Evolutionary conservation across 1,284 basidiomycete species (phyloP).

Genomic region (Pyrrhoderma lamaoense): DNA sequence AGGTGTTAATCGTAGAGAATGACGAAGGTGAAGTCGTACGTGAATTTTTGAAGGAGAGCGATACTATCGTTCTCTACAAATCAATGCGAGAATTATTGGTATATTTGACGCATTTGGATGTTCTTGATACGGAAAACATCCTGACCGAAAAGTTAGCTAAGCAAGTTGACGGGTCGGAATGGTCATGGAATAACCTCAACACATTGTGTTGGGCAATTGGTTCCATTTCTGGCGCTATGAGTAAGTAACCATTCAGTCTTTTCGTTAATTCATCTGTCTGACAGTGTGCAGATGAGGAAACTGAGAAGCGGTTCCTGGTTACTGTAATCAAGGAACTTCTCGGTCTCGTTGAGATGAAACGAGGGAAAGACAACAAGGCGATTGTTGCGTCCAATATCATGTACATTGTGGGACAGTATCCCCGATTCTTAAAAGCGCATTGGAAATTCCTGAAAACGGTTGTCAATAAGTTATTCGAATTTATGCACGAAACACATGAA

Average conservation of each 20-base stretch:
- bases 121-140: constrained; percentile 93
- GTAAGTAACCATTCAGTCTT: constrained; percentile 40
- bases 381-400: constrained; percentile 99
- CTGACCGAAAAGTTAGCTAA: constrained; percentile 95
- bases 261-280: constrained; percentile 7
- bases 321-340: constrained; percentile 99
- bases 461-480: constrained; percentile 99
- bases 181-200: constrained; percentile 99
- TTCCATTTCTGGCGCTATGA: constrained; percentile 99
- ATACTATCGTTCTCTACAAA: constrained; percentile 99
- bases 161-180: constrained; percentile 96
- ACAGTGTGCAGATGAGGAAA: constrained; percentile 97
- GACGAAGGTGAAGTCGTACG: constrained; percentile 99
- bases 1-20: constrained; percentile 98
- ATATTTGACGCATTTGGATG: constrained; percentile 96
- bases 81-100: constrained; percentile 97
- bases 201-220: constrained; percentile 99
- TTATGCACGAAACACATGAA: constrained; percentile 99
- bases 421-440: constrained; percentile 98
- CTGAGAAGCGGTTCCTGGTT: constrained; percentile 97
- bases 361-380: constrained; percentile 99
- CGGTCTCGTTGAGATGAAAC: constrained; percentile 96
- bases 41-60: constrained; percentile 99
- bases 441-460: constrained; percentile 99
- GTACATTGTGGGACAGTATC: constrained; percentile 99